Evolutionary conservation across 441 rosid genomes (phyloP).

Genomic region (Jatropha multifida): DNA sequence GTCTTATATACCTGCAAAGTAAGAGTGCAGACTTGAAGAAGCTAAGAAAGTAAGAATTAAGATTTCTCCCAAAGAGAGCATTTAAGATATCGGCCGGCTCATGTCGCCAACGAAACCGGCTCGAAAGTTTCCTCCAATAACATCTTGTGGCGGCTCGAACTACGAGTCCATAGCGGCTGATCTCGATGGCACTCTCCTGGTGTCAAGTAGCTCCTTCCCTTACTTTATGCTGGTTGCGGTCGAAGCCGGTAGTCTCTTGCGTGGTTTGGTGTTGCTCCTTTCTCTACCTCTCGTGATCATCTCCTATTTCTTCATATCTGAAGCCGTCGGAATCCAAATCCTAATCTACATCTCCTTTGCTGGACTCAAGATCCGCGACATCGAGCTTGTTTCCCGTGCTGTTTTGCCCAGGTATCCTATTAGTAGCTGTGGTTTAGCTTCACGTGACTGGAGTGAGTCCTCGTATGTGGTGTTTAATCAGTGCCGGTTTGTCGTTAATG

Average conservation of each 20-base stretch:
- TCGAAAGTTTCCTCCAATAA: slow-evolving; percentile 58
- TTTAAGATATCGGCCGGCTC: neutral
- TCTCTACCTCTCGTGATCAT: slow-evolving; percentile 65
- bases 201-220: slow-evolving; percentile 79
- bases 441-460: neutral
- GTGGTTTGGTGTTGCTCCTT: slow-evolving; percentile 72
- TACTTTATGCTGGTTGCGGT: slow-evolving; percentile 89
- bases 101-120: slow-evolving; percentile 45
- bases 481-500: neutral
- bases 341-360: slow-evolving; percentile 76
- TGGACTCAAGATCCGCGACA: slow-evolving; percentile 82
- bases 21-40: neutral
- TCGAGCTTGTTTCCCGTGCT: slow-evolving; percentile 82
- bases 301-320: slow-evolving; percentile 75
- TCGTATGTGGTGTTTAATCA: neutral
- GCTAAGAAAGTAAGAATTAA: no score
- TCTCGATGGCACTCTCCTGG: slow-evolving; percentile 87
- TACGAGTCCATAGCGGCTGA: slow-evolving; percentile 87
- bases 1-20: neutral
- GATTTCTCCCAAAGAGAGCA: no score
- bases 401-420: slow-evolving; percentile 66
- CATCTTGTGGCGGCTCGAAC: slow-evolving; percentile 44
- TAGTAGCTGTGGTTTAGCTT: neutral
- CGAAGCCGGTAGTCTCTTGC: slow-evolving; percentile 79
- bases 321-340: slow-evolving; percentile 78